Evolutionary conservation across 805 yeast genomes (phyloP).

Genomic region (Teunomyces tritomae): DNA sequence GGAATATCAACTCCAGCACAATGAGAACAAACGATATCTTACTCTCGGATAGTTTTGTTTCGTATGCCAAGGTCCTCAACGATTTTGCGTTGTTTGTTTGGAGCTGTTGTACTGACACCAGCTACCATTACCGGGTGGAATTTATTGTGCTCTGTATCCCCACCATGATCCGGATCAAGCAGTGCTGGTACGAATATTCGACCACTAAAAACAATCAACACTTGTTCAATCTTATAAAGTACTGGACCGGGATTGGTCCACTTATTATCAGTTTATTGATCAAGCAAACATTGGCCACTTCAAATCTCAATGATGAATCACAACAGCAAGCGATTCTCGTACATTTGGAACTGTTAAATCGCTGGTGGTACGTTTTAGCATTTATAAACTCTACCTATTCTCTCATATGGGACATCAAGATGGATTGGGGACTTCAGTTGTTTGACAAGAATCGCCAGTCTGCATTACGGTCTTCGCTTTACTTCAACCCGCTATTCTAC

Average conservation of each 20-base stretch:
- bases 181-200: slow-evolving; percentile 71
- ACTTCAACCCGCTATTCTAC: slow-evolving; percentile 32
- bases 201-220: slow-evolving; percentile 53
- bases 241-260: slow-evolving; percentile 55
- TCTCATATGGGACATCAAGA: slow-evolving; percentile 82
- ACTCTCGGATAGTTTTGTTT: slow-evolving; percentile 79
- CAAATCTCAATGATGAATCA: slow-evolving; percentile 9
- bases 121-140: slow-evolving; percentile 31
- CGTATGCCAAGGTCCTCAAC: slow-evolving; percentile 72
- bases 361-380: slow-evolving; percentile 44
- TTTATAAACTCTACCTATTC: slow-evolving; percentile 72
- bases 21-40: slow-evolving; percentile 77
- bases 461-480: not conserved
- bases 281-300: slow-evolving; percentile 11
- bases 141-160: slow-evolving; percentile 50
- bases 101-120: slow-evolving; percentile 20
- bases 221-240: slow-evolving; percentile 71
- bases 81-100: slow-evolving; percentile 64
- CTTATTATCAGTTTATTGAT: slow-evolving; percentile 25
- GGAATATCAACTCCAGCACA: slow-evolving; percentile 54
- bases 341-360: slow-evolving; percentile 22
- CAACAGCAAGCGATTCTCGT: slow-evolving; percentile 11
- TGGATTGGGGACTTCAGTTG: slow-evolving; percentile 81
- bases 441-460: slow-evolving; percentile 32
- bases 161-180: slow-evolving; percentile 70